Base-by-base conservation (phyloP, 176 grass and related monocot species). In the Oryza punctata region DNA sequence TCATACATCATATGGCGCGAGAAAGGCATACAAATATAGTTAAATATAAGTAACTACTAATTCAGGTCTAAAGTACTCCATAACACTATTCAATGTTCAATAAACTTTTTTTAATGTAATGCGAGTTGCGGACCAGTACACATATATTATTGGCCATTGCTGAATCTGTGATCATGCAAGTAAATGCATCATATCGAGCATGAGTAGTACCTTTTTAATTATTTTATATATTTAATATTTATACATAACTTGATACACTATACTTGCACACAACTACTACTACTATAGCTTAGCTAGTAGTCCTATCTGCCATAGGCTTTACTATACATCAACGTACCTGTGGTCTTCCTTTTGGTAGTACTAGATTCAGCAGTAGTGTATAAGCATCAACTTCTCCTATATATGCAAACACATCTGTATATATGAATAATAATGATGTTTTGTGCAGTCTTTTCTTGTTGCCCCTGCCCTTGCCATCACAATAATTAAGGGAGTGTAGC, bases 341-440 rank as follows among this genome's bases (percentile, higher is more conserved):
- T 77, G 38, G 37, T 30, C 71, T 47, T 65, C 33, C 47, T 73
- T 70, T 70, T 57, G 28, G 63, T 75, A 68, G 35, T 7, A 37
- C 35, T 37, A 37, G 63, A 76, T 85, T 80, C 47, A 28, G 81
- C 26, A 26, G 33, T 73, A 16, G 50, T 70, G 79, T 65, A 24
- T 49, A 76, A 63, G 50, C 70, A 84, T 75, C 81, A 89, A 74
- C 76, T 80, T 84, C 27, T 63, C 5, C 21, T 33, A 6, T 75
- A 50, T 49, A 2, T 75, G 46, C 47, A 57, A 28, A n/a, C 16
- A 32, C 57, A 80, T 60, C 54, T 54, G 1, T 38, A 19, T 13
- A 68, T 10, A 81, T 12, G 29, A 12, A 26, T 15, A 12, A 26
- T 10, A 40, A 45, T 7, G 65, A 11, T 13, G 3, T 1, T 67